Base-by-base conservation (phyloP, 495 filamentous ascomycete species). In the Talaromyces wortmannii region DNA sequence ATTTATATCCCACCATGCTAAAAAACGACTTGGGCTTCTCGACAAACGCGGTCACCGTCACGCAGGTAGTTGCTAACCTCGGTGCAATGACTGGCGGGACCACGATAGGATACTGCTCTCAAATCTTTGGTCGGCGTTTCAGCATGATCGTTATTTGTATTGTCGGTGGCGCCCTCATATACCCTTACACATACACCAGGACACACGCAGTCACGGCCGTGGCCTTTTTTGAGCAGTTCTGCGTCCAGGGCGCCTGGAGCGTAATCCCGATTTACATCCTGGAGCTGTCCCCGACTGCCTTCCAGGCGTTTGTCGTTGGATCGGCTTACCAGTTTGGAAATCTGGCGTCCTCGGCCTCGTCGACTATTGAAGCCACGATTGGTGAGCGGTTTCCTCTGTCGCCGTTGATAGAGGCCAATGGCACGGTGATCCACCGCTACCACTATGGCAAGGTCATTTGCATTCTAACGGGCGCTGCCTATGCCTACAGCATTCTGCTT, bases 401-500 rank as follows among this genome's bases (percentile, higher is more conserved):
- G n/a, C 70, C 70, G 0, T 69, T 75, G 1, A 48, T 16, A 16
- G 62, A 70, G 6, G 68, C 70, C 52, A 76, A 77, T 2, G 64
- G 73, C 8, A 68, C 67, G 23, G 61, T 51, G 0, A n/a, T 61
- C 48, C 71, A 74, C 6, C 72, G 89, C 31, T 96, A 92, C 64
- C 69, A 90, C 50, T 96, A 95, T 51, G 91, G 91, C 7, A 87
- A 87, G 58, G 91, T 96, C 5, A 91, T 96, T 59, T 90, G 88
- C 55, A 92, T 96, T 61, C 91, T 95, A 65, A 89, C 95, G 88
- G 91, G 81, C 2, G 91, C 88, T 59, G 91, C 95, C 15, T 95
- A 85, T 68, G 84, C 68, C 7, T 96, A 95, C 64, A 78, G 84
- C 7, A 90, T 95, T 58, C 0, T 92, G 0, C 59, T 94, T 17